These are phyloP conservation scores for Talaromyces pinophilus DNA, from an alignment of 2,329 filamentous ascomycete species.

Conservation along the genomic window DNA sequence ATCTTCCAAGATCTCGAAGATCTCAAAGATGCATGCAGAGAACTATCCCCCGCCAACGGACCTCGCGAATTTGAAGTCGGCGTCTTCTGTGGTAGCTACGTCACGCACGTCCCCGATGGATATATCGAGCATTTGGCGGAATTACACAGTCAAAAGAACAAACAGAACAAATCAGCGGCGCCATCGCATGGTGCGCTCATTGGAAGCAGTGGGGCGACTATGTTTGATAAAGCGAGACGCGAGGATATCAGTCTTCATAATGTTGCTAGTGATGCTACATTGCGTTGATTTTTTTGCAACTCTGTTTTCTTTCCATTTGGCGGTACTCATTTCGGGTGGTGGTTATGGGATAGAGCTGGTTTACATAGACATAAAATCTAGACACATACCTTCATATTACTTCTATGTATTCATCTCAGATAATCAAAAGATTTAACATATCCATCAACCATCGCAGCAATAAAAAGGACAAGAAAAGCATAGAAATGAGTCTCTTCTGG, in stretches of 20 bases:
- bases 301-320: neutral
- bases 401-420: too few species aligned
- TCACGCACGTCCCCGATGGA: slow-evolving; percentile 73
- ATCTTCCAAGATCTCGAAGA: slow-evolving; percentile 77
- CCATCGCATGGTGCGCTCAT: neutral
- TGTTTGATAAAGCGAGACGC: slow-evolving; percentile 19
- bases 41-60: slow-evolving; percentile 60
- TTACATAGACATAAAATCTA: slow-evolving; percentile 10
- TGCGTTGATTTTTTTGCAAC: neutral
- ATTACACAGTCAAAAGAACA: slow-evolving; percentile 18
- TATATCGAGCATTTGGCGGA: slow-evolving; percentile 70
- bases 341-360: slow-evolving; percentile 7
- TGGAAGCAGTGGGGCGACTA: slow-evolving; percentile 15
- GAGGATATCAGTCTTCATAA: slow-evolving; percentile 23
- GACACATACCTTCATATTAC: neutral
- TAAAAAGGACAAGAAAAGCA: too few species aligned
- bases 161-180: slow-evolving; percentile 5
- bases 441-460: too few species aligned
- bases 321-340: neutral
- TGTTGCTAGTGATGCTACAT: slow-evolving; percentile 14
- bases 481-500: too few species aligned
- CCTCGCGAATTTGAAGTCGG: slow-evolving; percentile 77
- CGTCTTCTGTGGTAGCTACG: slow-evolving; percentile 86
- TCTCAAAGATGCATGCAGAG: slow-evolving; percentile 75
- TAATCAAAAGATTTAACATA: too few species aligned